Percentiles rank a stretch among this genome's conserved stretches.
These are phyloP conservation scores for Clarireedia homoeocarpa DNA, from an alignment of 2,329 filamentous ascomycete species.

Conservation along the genomic window DNA sequence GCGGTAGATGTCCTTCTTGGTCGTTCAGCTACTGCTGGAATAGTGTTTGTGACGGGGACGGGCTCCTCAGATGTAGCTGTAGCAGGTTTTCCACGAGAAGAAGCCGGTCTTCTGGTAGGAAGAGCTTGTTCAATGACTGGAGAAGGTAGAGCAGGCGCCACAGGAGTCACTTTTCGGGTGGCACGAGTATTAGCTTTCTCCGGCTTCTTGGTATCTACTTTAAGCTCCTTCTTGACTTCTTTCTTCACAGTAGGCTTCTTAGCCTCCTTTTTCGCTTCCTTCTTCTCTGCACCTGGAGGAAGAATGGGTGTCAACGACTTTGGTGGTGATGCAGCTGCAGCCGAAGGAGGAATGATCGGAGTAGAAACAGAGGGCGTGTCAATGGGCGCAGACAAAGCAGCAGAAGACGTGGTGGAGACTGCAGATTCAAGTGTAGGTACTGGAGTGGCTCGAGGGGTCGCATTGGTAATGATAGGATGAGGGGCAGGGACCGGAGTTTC, in stretches of 20 bases:
- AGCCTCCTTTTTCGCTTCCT: constrained; percentile 20
- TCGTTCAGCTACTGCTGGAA: constrained; percentile 23
- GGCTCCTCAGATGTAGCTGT: constrained; percentile 21
- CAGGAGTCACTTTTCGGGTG: constrained; percentile 4
- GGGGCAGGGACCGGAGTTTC: constrained; percentile 48
- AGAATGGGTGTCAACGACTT: constrained; percentile 31
- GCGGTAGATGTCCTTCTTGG: constrained; percentile 31
- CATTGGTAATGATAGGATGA: constrained; percentile 26
- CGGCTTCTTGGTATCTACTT: background rate
- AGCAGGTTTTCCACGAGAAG: constrained; percentile 28
- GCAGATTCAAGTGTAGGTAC: constrained; percentile 15
- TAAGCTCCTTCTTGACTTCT: constrained; percentile 1
- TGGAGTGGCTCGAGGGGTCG: constrained; percentile 27
- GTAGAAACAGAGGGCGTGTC: constrained; percentile 12
- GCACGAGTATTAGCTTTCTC: constrained; percentile 8
- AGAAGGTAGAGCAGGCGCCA: constrained; percentile 14
- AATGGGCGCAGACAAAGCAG: constrained; percentile 10
- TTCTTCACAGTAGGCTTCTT: constrained; percentile 1
- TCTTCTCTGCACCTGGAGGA: constrained; percentile 24
- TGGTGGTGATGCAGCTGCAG: constrained; percentile 18
- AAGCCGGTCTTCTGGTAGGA: constrained; percentile 24
- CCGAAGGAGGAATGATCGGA: constrained; percentile 4
- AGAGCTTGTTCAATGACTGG: constrained; percentile 12
- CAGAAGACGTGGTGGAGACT: constrained; percentile 16
- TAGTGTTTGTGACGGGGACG: constrained; percentile 2